Evolutionary conservation across 2,329 filamentous ascomycete species (phyloP).

Genomic region (Taxawa tesnikishii): DNA sequence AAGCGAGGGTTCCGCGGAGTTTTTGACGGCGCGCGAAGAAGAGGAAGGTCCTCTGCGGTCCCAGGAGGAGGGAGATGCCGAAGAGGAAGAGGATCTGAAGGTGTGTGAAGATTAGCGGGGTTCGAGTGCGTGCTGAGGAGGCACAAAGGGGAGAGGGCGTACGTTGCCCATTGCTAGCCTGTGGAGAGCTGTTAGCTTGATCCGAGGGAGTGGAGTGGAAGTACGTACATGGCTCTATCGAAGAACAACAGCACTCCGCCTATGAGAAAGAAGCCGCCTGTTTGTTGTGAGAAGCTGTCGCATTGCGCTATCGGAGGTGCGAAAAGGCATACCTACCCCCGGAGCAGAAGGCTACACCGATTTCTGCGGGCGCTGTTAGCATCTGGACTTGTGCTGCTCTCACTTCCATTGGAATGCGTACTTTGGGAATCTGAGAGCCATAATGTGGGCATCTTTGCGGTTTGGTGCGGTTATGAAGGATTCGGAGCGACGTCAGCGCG

Average conservation of each 20-base stretch:
- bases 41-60: constrained; percentile 73
- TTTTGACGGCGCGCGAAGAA: constrained; percentile 96
- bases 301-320: no score
- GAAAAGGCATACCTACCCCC: constrained; percentile 63
- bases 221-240: constrained; percentile 77
- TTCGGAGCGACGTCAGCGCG: no score
- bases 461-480: no score
- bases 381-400: constrained; percentile 9
- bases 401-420: constrained; percentile 33
- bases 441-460: constrained; percentile 62
- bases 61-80: constrained; percentile 92
- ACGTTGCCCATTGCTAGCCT: constrained; percentile 93
- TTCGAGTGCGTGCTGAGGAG: constrained; percentile 4
- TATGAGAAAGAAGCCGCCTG: constrained; percentile 82
- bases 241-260: constrained; percentile 95
- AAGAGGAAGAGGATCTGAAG: constrained; percentile 88
- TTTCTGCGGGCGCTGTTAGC: constrained; percentile 47
- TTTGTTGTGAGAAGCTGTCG: constrained; percentile 6
- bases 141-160: constrained; percentile 4
- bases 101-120: no score
- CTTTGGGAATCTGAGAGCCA: constrained; percentile 95
- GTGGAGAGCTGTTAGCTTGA: constrained; percentile 8
- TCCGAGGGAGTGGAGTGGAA: constrained; percentile 3
- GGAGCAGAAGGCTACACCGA: constrained; percentile 95
- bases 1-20: constrained; percentile 79